Percentiles rank a stretch among this genome's conserved stretches.
Conservation (phyloP, 192 early-diverging fungal species). For the Gaertneriomyces sp. region DNA sequence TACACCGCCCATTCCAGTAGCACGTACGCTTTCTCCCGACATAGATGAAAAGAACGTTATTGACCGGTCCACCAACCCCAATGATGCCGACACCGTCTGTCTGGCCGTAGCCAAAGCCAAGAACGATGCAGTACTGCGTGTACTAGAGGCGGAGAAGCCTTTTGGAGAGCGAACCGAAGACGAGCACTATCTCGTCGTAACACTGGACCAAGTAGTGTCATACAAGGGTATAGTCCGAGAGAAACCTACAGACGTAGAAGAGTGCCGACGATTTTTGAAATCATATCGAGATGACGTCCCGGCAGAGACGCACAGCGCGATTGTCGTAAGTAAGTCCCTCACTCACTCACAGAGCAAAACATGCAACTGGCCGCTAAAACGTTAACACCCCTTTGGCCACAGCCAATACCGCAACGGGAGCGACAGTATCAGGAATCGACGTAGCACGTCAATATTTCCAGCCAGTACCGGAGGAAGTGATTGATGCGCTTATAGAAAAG, state of each 20-base stretch:
- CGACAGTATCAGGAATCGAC: constrained; percentile 35
- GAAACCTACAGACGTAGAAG: constrained; percentile 39
- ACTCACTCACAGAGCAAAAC: neutral
- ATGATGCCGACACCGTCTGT: constrained; percentile 20
- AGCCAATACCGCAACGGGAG: constrained; percentile 36
- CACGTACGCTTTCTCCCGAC: constrained; percentile 22
- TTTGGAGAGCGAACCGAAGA: neutral
- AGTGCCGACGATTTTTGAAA: constrained; percentile 37
- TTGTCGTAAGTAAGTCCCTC: constrained; percentile 38
- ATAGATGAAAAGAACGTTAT: constrained; percentile 49
- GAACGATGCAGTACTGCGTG: constrained; percentile 34
- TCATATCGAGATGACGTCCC: constrained; percentile 30
- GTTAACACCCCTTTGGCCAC: neutral
- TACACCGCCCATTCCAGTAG: neutral
- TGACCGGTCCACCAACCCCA: neutral
- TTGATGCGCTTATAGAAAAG: constrained; percentile 41
- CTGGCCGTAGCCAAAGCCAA: constrained; percentile 45
- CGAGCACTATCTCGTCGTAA: constrained; percentile 17
- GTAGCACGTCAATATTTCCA: constrained; percentile 41
- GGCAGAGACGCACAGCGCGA: constrained; percentile 38
- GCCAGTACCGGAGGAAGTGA: constrained; percentile 35
- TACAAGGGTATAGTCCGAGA: constrained; percentile 43
- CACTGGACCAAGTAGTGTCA: constrained; percentile 46
- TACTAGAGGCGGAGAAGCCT: neutral
- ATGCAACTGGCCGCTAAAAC: neutral